A percentile compares a stretch with the other conserved stretches of the same genome.
phyloP scores from a whole-genome alignment of 1,139 yeast genomes.

The Scheffersomyces lignicola region DNA sequence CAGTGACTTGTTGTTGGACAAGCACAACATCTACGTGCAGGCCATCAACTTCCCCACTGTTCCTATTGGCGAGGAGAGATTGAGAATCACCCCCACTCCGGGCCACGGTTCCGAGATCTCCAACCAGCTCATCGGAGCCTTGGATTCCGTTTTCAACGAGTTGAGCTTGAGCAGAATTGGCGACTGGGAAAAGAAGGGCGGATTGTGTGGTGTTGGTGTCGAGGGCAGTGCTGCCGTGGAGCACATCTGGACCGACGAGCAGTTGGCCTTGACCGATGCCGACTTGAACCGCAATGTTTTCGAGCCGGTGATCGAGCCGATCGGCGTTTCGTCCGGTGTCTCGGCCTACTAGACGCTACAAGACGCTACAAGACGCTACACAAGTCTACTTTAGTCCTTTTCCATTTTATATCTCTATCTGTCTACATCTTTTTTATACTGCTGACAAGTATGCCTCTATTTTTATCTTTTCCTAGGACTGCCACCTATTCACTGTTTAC shows the following conservation, averaged over 20 bases:
- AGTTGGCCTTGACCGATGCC: constrained; percentile 58
- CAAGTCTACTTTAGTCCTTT: no score
- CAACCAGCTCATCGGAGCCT: constrained; percentile 72
- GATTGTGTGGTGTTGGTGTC: constrained; percentile 85
- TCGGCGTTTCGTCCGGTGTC: constrained; percentile 73
- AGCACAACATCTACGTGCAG: constrained; percentile 90
- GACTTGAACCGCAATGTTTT: constrained; percentile 66
- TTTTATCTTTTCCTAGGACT: no score
- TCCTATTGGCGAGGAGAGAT: constrained; percentile 91
- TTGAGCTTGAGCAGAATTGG: constrained; percentile 70
- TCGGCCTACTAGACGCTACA: constrained; percentile 12
- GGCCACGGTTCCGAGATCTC: constrained; percentile 82
- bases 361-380: no score
- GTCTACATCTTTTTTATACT: no score
- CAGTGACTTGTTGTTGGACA: constrained; percentile 80
- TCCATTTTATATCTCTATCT: no score
- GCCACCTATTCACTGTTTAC: no score
- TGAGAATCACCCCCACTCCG: constrained; percentile 97
- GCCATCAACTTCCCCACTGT: constrained; percentile 99
- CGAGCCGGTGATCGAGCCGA: constrained; percentile 57
- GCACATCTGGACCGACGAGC: constrained; percentile 84
- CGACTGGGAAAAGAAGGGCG: constrained; percentile 81
- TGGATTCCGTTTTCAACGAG: constrained; percentile 78
- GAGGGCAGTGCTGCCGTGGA: constrained; percentile 43
- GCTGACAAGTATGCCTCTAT: no score